A percentile compares a stretch with the other conserved stretches of the same genome.
These are phyloP conservation scores for Epichloe typhina DNA, from an alignment of 2,329 filamentous ascomycete genomes.

Conservation along the genomic window DNA sequence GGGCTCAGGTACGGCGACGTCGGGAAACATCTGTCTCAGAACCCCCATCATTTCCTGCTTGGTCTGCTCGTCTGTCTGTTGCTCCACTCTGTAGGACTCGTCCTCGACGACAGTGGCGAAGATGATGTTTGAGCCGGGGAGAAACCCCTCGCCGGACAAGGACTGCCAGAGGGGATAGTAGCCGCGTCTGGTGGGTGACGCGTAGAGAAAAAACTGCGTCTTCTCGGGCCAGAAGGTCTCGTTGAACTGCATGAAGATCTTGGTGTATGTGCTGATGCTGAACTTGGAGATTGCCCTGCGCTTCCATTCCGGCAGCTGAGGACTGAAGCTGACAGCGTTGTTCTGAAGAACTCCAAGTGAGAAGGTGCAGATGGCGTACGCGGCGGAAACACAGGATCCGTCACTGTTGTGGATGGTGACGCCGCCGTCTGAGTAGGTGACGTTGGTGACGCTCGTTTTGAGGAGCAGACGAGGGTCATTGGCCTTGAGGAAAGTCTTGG, in stretches of 20 bases:
- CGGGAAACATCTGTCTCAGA: conserved; percentile 47
- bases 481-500: conserved; percentile 39
- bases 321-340: conserved; percentile 42
- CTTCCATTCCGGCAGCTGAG: conserved; percentile 51
- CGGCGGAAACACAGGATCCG: conserved; percentile 42
- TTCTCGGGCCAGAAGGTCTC: conserved; percentile 48
- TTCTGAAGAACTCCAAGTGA: conserved; percentile 55
- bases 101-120: conserved; percentile 49
- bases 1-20: conserved; percentile 42
- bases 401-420: conserved; percentile 41
- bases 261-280: conserved; percentile 59
- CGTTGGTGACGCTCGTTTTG: conserved; percentile 40
- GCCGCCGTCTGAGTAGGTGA: conserved; percentile 37
- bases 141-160: conserved; percentile 41
- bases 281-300: conserved; percentile 48
- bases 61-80: conserved; percentile 44
- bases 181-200: conserved; percentile 26
- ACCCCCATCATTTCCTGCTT: conserved; percentile 42
- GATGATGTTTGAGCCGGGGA: conserved; percentile 48
- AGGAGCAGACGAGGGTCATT: conserved; percentile 45
- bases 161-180: conserved; percentile 48
- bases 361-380: conserved; percentile 54
- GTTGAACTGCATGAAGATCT: conserved; percentile 58
- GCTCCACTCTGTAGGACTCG: conserved; percentile 44
- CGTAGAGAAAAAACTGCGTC: conserved; percentile 33